Evolutionary conservation across 2,329 filamentous ascomycete genomes (phyloP).

Genomic region (Aspergillus nomiae): DNA sequence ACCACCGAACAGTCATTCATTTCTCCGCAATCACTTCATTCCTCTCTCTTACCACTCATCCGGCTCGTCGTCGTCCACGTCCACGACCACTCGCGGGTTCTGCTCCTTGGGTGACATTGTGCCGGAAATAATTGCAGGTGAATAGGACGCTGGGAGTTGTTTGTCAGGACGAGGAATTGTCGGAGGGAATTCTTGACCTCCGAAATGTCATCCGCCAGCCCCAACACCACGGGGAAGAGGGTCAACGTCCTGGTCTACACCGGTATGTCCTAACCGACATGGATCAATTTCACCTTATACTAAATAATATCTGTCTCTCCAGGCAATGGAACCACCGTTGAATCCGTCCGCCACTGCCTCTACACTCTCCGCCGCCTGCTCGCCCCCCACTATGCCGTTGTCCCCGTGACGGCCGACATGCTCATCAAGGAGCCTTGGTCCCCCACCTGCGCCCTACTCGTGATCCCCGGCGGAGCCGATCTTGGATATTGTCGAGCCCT

Average conservation of each 20-base stretch:
- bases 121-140: not conserved
- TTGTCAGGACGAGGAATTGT: not conserved
- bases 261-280: constrained; percentile 56
- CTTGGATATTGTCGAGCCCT: constrained; percentile 84
- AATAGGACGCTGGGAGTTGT: not conserved
- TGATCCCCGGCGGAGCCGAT: constrained; percentile 93
- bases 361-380: constrained; percentile 84
- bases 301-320: constrained; percentile 10
- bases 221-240: constrained; percentile 61
- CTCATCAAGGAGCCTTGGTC: constrained; percentile 92
- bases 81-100: constrained; percentile 37
- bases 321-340: constrained; percentile 83
- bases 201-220: constrained; percentile 35
- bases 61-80: constrained; percentile 77
- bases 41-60: constrained; percentile 76
- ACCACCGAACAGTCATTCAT: constrained; percentile 1
- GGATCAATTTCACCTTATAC: constrained; percentile 23
- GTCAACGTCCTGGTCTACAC: constrained; percentile 94
- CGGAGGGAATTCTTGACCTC: constrained; percentile 4
- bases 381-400: constrained; percentile 89
- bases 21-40: constrained; percentile 7
- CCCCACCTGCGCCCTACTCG: constrained; percentile 80
- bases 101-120: constrained; percentile 63
- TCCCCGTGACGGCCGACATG: constrained; percentile 74
- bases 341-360: constrained; percentile 87